These are phyloP conservation scores for Pinus albicaulis DNA, from an alignment of 75 land plant genomes.

Conservation along the genomic window DNA sequence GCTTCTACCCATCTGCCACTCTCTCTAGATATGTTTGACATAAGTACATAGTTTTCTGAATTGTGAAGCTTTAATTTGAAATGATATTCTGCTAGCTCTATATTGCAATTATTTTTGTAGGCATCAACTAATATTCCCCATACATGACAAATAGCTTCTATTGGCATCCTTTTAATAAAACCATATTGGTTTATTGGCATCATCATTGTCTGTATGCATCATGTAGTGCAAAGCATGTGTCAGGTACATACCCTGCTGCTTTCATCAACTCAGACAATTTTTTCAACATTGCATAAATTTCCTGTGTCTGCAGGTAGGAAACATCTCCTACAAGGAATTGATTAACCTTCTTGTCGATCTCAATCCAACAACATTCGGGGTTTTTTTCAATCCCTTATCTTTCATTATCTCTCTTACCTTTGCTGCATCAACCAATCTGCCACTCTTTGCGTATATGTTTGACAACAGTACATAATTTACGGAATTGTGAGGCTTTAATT, in stretches of 20 bases:
- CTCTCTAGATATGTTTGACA: constrained; percentile 4
- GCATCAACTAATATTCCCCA: background rate
- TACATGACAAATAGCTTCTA: background rate
- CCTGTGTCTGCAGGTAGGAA: background rate
- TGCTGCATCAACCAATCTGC: background rate
- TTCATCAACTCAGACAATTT: background rate
- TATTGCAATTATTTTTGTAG: background rate
- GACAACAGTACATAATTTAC: background rate
- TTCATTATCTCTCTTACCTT: too few relatives aligned
- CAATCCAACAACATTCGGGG: constrained; percentile 1
- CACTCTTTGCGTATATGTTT: constrained; percentile 6
- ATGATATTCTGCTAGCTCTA: background rate
- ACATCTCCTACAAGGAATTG: background rate
- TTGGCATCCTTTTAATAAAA: background rate
- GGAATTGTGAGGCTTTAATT: constrained; percentile 7
- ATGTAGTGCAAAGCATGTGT: background rate
- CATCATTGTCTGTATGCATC: background rate
- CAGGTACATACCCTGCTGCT: constrained; percentile 1
- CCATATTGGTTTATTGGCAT: background rate
- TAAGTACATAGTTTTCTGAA: background rate
- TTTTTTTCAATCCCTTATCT: background rate
- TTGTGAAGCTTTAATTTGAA: constrained; percentile 6
- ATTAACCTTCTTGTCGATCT: background rate
- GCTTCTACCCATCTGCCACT: background rate
- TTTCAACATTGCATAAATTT: background rate